Base-by-base conservation (phyloP, 1,284 basidiomycete species). In the Tausonia pullulans region DNA sequence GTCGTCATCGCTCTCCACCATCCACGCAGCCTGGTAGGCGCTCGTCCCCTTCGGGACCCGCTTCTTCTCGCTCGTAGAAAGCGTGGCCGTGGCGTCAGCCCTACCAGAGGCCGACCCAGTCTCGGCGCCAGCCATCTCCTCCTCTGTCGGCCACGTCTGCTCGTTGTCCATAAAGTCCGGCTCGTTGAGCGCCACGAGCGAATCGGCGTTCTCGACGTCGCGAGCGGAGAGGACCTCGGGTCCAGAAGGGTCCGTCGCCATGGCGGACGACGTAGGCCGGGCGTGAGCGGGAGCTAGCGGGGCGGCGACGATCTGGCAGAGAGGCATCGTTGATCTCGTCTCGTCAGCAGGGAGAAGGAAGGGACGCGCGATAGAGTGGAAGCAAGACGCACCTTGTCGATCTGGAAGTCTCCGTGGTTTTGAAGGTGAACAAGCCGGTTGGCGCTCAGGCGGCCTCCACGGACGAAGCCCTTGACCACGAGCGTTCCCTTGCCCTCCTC, bases 71-170 rank as follows among this genome's bases (percentile, higher is more conserved):
- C 86, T 86, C 9, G 86, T 90, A 2, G 86, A 86, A 0, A 84
- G 84, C 14, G 78, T 78, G 2, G 87, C 86, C n/a, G 87, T 72
- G 7, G 71, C 63, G 53, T 74, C 69, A 74, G 72, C 67, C 78
- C 43, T 78, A 75, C 68, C 70, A 27, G 72, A 73, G 10, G 66
- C 66, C 3, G 66, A 68, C n/a, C 68, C 69, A 16, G 69, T 73
- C 52, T 67, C 71, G 1, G 72, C 76, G 3, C 75, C 79, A 3
- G 79, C 79, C 85, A 98, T 90, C 74, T 98, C 95, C 70, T 98
- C 95, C 74, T 98, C 93, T 0, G 93, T 97, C 0, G 95, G 95
- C 94, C 95, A 98, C 0, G 95, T 98, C 76, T 98, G 95, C 73
- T 98, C 95, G 72, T 95, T 95, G 13, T 82, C 84, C 76, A 97